Percentiles rank a stretch among this genome's conserved stretches.
Evolutionary conservation across 176 grass and related monocot species (phyloP).

Genomic region (Oryza punctata): DNA sequence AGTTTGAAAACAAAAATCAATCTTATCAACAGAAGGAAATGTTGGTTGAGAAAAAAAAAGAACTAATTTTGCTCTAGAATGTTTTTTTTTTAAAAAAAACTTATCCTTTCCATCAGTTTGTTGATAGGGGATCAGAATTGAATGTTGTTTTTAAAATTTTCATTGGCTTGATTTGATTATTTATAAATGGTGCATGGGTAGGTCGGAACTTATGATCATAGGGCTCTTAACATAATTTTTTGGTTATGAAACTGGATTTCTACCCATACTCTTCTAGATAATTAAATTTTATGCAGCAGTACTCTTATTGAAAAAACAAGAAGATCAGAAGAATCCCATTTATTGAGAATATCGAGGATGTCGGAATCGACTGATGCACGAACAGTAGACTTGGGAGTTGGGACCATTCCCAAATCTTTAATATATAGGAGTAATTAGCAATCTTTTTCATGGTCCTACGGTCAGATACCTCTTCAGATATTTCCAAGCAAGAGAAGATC

Average conservation of each 20-base stretch:
- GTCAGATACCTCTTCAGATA: not conserved
- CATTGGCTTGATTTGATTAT: not conserved
- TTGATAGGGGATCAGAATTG: not conserved
- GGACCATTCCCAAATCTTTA: not conserved
- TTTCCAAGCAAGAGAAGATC: too few species aligned
- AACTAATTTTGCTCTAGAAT: not conserved
- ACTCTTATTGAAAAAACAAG: not conserved
- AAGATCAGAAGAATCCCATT: not conserved
- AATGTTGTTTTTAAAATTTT: not conserved
- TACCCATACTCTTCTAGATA: not conserved
- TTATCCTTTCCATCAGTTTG: not conserved
- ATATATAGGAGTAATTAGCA: not conserved
- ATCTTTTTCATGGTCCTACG: not conserved
- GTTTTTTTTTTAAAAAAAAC: not conserved
- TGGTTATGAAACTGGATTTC: not conserved
- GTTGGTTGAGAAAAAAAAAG: not conserved
- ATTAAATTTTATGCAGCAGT: not conserved
- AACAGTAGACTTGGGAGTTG: not conserved
- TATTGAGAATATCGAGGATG: not conserved
- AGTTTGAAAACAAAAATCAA: slow-evolving; percentile 18
- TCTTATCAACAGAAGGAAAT: not conserved
- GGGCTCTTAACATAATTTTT: not conserved
- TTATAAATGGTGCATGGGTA: not conserved
- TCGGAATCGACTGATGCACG: not conserved
- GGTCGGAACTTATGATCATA: not conserved